Percentiles rank a stretch among this genome's conserved stretches.
Evolutionary conservation across 2,329 filamentous ascomycete species (phyloP).

Genomic region (Colletotrichum paranaense): DNA sequence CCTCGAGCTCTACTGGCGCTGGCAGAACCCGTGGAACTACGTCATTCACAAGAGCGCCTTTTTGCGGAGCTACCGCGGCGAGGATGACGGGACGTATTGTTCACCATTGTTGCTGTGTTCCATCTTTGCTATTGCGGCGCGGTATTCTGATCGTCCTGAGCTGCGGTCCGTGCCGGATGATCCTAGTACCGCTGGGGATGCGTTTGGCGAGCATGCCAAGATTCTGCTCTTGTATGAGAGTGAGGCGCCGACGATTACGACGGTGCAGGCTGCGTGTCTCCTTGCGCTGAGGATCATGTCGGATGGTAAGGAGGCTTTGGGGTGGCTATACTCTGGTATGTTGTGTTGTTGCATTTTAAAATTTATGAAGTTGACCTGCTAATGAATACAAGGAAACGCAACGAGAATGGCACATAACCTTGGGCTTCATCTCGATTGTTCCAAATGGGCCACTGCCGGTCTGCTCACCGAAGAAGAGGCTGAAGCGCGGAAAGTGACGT

Average conservation of each 20-base stretch:
- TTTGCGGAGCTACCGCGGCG: constrained; percentile 27
- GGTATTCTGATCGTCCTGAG: constrained; percentile 40
- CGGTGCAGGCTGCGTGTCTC: constrained; percentile 39
- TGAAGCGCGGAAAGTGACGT: constrained; percentile 38
- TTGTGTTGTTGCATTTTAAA: background rate
- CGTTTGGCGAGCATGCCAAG: constrained; percentile 39
- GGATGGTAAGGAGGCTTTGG: constrained; percentile 39
- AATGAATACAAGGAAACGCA: constrained; percentile 35
- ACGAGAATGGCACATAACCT: constrained; percentile 42
- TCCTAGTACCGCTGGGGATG: constrained; percentile 37
- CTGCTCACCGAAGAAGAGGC: constrained; percentile 34
- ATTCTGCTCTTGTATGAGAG: constrained; percentile 38
- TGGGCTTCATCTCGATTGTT: constrained; percentile 39
- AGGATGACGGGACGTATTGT: constrained; percentile 33
- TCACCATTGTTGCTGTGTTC: constrained; percentile 38
- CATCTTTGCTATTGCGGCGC: constrained; percentile 39
- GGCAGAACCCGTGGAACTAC: constrained; percentile 44
- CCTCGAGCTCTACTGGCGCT: constrained; percentile 41
- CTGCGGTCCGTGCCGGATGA: constrained; percentile 37
- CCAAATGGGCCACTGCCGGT: constrained; percentile 26
- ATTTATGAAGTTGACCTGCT: background rate
- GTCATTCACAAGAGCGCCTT: constrained; percentile 40
- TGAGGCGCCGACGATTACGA: constrained; percentile 39
- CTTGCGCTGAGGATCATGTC: constrained; percentile 38
- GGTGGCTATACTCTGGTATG: constrained; percentile 39